Percentiles rank a stretch among this genome's conserved stretches.
Conservation (phyloP, 108 stramenopile genomes). For the Skeletonema potamos region DNA sequence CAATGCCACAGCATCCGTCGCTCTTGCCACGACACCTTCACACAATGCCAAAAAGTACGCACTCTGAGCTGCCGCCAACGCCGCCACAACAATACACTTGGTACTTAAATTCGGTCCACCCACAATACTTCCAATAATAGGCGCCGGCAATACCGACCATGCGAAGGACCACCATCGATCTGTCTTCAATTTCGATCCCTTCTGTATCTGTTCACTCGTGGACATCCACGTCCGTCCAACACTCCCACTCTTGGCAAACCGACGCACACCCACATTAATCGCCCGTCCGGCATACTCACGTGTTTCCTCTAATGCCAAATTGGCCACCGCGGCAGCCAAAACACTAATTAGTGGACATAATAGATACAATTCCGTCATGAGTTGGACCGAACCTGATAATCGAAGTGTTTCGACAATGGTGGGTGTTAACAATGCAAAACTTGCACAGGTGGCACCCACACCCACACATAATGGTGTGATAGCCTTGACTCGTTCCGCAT, state of each 20-base stretch:
- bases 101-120: slow-evolving; percentile 68
- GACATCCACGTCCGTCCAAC: slow-evolving; percentile 86
- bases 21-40: slow-evolving; percentile 71
- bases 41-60: slow-evolving; percentile 78
- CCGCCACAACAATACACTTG: slow-evolving; percentile 78
- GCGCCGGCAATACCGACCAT: slow-evolving; percentile 70
- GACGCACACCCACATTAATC: slow-evolving; percentile 82
- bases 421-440: slow-evolving; percentile 73
- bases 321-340: slow-evolving; percentile 68
- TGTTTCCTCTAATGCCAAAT: slow-evolving; percentile 75
- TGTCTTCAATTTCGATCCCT: slow-evolving; percentile 40
- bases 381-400: slow-evolving; percentile 35
- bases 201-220: slow-evolving; percentile 65
- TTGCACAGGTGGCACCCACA: slow-evolving; percentile 79
- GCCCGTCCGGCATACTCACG: slow-evolving; percentile 55
- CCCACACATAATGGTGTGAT: slow-evolving; percentile 90
- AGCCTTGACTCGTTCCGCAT: slow-evolving; percentile 77
- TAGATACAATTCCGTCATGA: slow-evolving; percentile 74
- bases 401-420: slow-evolving; percentile 56
- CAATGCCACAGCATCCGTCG: slow-evolving; percentile 85
- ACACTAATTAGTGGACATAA: slow-evolving; percentile 73
- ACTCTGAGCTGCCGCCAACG: slow-evolving; percentile 82
- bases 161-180: slow-evolving; percentile 73
- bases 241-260: slow-evolving; percentile 69
- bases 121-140: slow-evolving; percentile 73